These are phyloP conservation scores for Tardiomyces depauwii DNA, from an alignment of 1,139 yeast species.

Conservation along the genomic window DNA sequence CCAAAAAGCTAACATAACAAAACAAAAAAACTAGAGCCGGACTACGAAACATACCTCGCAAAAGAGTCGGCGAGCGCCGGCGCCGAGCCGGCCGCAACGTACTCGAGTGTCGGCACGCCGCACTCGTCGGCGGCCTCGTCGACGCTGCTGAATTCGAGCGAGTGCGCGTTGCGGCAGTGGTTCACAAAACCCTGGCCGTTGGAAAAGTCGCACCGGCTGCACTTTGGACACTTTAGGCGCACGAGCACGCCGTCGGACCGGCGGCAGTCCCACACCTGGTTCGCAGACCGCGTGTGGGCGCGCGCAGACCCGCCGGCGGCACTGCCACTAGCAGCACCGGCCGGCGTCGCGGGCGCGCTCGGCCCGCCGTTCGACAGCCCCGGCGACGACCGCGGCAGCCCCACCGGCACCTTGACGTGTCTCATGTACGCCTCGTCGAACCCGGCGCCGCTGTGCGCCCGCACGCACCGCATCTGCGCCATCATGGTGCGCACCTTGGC, in stretches of 20 bases:
- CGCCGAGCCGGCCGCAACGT: background rate
- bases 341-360: slow-evolving; percentile 1
- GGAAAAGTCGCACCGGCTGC: slow-evolving; percentile 59
- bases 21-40: slow-evolving; percentile 1
- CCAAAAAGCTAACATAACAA: background rate
- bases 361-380: slow-evolving; percentile 8
- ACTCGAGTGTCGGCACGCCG: slow-evolving; percentile 32
- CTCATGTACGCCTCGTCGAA: slow-evolving; percentile 38
- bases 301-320: slow-evolving; percentile 2
- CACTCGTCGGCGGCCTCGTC: slow-evolving; percentile 67
- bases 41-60: slow-evolving; percentile 5
- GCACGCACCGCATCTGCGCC: slow-evolving; percentile 23
- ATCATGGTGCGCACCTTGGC: slow-evolving; percentile 52
- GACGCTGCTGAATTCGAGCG: slow-evolving; percentile 60
- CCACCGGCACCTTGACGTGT: slow-evolving; percentile 11
- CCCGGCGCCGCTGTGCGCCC: slow-evolving; percentile 33
- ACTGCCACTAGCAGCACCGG: slow-evolving; percentile 8
- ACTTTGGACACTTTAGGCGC: slow-evolving; percentile 54
- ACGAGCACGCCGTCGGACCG: slow-evolving; percentile 66
- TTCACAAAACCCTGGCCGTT: slow-evolving; percentile 74
- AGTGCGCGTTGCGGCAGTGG: slow-evolving; percentile 65
- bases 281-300: slow-evolving; percentile 6
- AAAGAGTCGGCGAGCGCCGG: slow-evolving; percentile 24
- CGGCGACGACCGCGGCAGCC: background rate
- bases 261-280: slow-evolving; percentile 45